phyloP scores from a whole-genome alignment of 2,329 filamentous ascomycete genomes.

The Neonectria neomacrospora region DNA sequence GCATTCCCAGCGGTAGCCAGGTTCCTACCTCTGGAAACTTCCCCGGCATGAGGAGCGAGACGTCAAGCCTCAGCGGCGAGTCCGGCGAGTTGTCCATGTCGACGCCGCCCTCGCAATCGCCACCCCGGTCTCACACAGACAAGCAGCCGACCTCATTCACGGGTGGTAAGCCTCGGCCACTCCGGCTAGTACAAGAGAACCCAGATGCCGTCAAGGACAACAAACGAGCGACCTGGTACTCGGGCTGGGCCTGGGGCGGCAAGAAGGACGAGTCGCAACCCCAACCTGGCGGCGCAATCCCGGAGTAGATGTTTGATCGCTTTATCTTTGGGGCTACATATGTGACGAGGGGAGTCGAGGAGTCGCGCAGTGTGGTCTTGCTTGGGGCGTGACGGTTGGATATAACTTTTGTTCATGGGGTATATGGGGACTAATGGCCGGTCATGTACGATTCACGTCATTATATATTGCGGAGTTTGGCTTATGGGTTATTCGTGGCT shows the following conservation, averaged over 20 bases:
- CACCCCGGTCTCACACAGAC: conserved; percentile 61
- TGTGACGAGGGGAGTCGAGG: conserved; percentile 6
- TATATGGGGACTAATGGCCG: conserved; percentile 42
- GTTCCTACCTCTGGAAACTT: conserved; percentile 69
- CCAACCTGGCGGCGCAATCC: conserved; percentile 47
- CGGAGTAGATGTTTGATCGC: conserved; percentile 45
- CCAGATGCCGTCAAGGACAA: conserved; percentile 61
- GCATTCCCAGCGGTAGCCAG: conserved; percentile 63
- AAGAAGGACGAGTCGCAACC: conserved; percentile 61
- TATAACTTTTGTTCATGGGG: conserved; percentile 38
- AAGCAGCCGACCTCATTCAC: conserved; percentile 66
- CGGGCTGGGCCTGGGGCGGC: conserved; percentile 65
- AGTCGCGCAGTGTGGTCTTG: conserved; percentile 28
- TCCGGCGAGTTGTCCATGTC: conserved; percentile 63
- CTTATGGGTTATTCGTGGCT: conserved; percentile 46
- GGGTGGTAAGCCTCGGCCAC: conserved; percentile 80
- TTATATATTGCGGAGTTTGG: conserved; percentile 47
- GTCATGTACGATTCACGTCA: conserved; percentile 47
- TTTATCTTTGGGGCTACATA: conserved; percentile 16
- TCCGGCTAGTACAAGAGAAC: conserved; percentile 88
- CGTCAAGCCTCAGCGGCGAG: conserved; percentile 74
- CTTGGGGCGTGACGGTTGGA: conserved; percentile 41
- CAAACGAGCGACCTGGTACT: conserved; percentile 72
- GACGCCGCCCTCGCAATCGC: conserved; percentile 64
- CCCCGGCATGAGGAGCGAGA: conserved; percentile 75